Evolutionary conservation across 2,329 filamentous ascomycete genomes (phyloP).

Genomic region (Leptographium radiaticola): DNA sequence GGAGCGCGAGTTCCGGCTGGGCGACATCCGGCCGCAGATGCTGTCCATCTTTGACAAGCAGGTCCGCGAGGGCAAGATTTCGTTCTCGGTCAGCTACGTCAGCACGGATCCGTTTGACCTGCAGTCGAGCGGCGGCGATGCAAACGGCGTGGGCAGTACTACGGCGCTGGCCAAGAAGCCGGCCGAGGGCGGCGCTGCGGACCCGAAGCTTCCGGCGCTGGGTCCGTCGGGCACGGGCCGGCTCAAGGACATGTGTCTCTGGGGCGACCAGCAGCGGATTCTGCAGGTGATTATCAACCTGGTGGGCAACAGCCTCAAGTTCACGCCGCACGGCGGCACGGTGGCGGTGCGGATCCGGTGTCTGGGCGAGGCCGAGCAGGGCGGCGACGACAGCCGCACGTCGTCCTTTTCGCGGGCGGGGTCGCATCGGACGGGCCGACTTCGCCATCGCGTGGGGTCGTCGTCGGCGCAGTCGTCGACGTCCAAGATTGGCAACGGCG

Average conservation of each 20-base stretch:
- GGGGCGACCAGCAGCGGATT: slow-evolving; percentile 87
- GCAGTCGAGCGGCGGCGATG: background rate
- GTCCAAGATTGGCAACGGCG: slow-evolving; percentile 23
- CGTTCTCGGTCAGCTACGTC: slow-evolving; percentile 61
- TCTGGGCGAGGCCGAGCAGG: slow-evolving; percentile 41
- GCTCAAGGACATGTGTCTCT: slow-evolving; percentile 74
- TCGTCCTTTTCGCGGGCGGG: slow-evolving; percentile 37
- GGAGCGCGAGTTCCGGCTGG: slow-evolving; percentile 71
- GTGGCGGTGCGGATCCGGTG: slow-evolving; percentile 69
- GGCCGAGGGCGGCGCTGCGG: slow-evolving; percentile 5
- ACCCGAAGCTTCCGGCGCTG: slow-evolving; percentile 38
- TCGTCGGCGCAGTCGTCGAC: slow-evolving; percentile 36
- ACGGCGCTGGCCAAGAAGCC: too few relatives aligned
- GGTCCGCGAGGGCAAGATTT: slow-evolving; percentile 64
- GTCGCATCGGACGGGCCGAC: slow-evolving; percentile 27
- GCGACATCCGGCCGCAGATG: slow-evolving; percentile 74
- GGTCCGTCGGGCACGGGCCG: slow-evolving; percentile 54
- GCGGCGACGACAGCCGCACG: slow-evolving; percentile 30
- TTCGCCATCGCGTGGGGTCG: slow-evolving; percentile 32
- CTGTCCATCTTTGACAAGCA: slow-evolving; percentile 83
- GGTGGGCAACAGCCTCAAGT: slow-evolving; percentile 84
- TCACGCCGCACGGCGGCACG: slow-evolving; percentile 64
- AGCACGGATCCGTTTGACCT: slow-evolving; percentile 24
- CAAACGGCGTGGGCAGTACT: background rate
- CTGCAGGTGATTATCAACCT: slow-evolving; percentile 89